Conservation (phyloP, 352 stramenopile species). For the Thraustotheca clavata region DNA sequence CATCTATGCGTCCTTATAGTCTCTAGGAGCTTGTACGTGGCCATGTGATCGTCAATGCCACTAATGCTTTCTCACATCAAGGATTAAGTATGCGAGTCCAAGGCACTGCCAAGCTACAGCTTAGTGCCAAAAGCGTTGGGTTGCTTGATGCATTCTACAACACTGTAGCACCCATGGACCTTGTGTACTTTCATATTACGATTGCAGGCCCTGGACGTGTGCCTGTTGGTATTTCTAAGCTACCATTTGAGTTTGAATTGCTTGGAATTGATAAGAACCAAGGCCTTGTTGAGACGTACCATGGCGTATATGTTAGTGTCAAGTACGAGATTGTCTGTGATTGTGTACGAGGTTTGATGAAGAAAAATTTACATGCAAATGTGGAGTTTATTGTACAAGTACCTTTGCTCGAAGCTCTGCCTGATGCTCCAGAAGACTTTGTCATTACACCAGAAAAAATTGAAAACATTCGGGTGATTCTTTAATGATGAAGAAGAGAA, state of each 20-base stretch:
- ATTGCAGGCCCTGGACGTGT: constrained; percentile 61
- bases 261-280: constrained; percentile 44
- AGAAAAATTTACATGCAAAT: constrained; percentile 72
- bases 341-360: constrained; percentile 81
- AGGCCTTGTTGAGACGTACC: constrained; percentile 86
- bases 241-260: constrained; percentile 86
- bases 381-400: constrained; percentile 91
- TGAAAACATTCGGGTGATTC: constrained; percentile 65
- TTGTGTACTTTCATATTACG: constrained; percentile 80
- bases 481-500: no score
- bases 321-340: constrained; percentile 85
- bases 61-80: constrained; percentile 75
- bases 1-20: background rate
- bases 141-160: constrained; percentile 84
- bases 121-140: constrained; percentile 69
- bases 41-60: constrained; percentile 76
- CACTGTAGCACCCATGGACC: constrained; percentile 54
- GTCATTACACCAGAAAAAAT: constrained; percentile 74
- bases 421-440: constrained; percentile 64
- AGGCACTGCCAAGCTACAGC: constrained; percentile 64
- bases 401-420: constrained; percentile 49
- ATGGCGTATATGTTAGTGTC: constrained; percentile 87
- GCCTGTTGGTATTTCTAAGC: constrained; percentile 69
- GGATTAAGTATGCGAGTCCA: constrained; percentile 79
- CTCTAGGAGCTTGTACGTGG: constrained; percentile 71